Evolutionary conservation across 202 grass and related monocot genomes (phyloP).

Genomic region (Panicum virgatum): DNA sequence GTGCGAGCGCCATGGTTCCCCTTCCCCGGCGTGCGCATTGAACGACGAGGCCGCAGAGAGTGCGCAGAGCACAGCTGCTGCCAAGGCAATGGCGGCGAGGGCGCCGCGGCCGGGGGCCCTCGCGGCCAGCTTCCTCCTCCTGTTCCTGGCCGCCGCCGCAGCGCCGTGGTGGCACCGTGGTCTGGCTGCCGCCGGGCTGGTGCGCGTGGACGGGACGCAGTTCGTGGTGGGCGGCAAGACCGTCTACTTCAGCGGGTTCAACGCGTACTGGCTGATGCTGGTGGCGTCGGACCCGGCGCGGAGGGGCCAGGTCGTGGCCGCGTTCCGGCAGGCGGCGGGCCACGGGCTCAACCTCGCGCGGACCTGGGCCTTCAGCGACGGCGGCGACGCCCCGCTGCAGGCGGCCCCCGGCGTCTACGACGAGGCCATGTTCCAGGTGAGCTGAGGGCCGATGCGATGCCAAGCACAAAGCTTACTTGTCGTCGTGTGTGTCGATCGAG

Average conservation of each 20-base stretch:
- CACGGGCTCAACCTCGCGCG: conserved; percentile 58
- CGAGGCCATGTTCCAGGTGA: conserved; percentile 60
- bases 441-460: not conserved
- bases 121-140: not conserved
- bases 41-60: too few relatives aligned
- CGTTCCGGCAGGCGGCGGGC: conserved; percentile 45
- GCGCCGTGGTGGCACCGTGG: not conserved
- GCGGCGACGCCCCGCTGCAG: conserved; percentile 48
- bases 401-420: conserved; percentile 52
- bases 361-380: conserved; percentile 68
- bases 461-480: not conserved
- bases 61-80: too few relatives aligned
- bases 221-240: conserved; percentile 31
- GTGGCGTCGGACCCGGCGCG: conserved; percentile 41
- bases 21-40: too few relatives aligned
- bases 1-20: too few relatives aligned
- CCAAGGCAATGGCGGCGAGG: too few relatives aligned
- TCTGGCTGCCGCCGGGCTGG: not conserved
- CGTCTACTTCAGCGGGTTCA: conserved; percentile 64
- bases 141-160: not conserved
- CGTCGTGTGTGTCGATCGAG: not conserved
- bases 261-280: conserved; percentile 70
- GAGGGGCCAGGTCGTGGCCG: conserved; percentile 34
- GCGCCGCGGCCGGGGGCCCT: not conserved
- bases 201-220: conserved; percentile 39